Evolutionary conservation across 352 stramenopile species (phyloP), one percentile per base, ranked within the genome.

Genomic region (Pythium dissimile): DNA sequence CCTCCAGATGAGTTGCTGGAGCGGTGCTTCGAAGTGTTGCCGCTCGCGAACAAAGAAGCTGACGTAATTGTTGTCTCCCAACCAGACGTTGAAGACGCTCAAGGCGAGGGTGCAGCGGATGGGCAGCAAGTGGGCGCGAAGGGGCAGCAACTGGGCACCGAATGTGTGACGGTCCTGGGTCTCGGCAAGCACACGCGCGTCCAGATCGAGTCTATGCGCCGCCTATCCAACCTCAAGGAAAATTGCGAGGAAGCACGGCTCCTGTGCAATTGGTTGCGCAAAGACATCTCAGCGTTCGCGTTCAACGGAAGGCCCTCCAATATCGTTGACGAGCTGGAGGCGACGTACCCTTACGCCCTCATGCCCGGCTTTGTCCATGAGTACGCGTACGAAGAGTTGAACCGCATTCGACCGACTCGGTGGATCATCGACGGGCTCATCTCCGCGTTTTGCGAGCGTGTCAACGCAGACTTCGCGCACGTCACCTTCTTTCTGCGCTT

Each of bases 341-440:
- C 21, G 3, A 55, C 41, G 24, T 55, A 37, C 35, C 48, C 48
- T 5, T 44, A 55, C 26, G 34, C 2, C 2, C 5, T 42, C 4
- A 46, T 55, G 6, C 48, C 48, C 15, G 32, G 48, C 35, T 44
- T 46, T n/a, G 2, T 34, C 2, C 7, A 46, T 20, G 28, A 44
- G n/a, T 55, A 46, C 24, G 37, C 23, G 13, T 54, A 32, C 31
- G 27, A 38, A 21, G 23, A 1, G 20, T 16, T 45, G 1, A 46
- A 55, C 24, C 48, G 48, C 0, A 8, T 54, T 2, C 28, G 30
- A 8, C 47, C 47, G 21, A 23, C 13, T 4, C 21, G 13, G 16
- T 55, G 48, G 48, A 11, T 55, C 8, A 55, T 23, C 32, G 48
- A 46, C 12, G 35, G 32, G 5, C 20, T 55, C 12, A 34, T 55